Conservation (phyloP, 371 early-diverging fungal species). For the Syncephalastrum monosporum region DNA sequence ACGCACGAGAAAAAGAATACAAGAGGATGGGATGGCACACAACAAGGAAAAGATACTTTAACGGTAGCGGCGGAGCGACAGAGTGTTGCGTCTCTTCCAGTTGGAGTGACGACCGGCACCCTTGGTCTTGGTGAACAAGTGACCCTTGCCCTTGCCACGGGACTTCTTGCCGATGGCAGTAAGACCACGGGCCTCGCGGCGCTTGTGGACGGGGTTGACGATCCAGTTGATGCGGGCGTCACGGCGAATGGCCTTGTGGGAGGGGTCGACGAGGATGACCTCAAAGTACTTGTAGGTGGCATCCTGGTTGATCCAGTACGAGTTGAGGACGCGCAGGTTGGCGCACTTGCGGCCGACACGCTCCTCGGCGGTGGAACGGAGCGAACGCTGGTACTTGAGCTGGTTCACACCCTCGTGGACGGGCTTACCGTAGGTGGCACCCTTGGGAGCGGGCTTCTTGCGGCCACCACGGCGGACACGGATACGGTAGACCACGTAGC, state of each 20-base stretch:
- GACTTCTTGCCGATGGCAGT: slow-evolving; percentile 97
- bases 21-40: background rate
- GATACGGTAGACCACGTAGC: slow-evolving; percentile 96
- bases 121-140: slow-evolving; percentile 96
- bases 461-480: slow-evolving; percentile 99
- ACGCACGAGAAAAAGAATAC: slow-evolving; percentile 1
- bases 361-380: slow-evolving; percentile 94
- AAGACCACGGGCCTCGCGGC: slow-evolving; percentile 98
- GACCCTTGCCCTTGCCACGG: slow-evolving; percentile 98
- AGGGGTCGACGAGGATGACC: slow-evolving; percentile 98
- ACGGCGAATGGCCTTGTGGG: slow-evolving; percentile 96
- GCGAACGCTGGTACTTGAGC: slow-evolving; percentile 94
- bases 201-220: slow-evolving; percentile 96
- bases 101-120: slow-evolving; percentile 91
- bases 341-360: slow-evolving; percentile 95
- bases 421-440: slow-evolving; percentile 98
- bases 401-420: slow-evolving; percentile 96
- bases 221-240: slow-evolving; percentile 96
- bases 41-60: slow-evolving; percentile 36
- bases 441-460: slow-evolving; percentile 95
- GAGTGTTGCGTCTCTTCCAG: slow-evolving; percentile 79
- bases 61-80: slow-evolving; percentile 82
- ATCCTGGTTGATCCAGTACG: slow-evolving; percentile 99
- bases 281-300: slow-evolving; percentile 99
- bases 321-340: slow-evolving; percentile 97